Evolutionary conservation across 1,284 basidiomycete species (phyloP).

Genomic region (Testicularia cyperi): DNA sequence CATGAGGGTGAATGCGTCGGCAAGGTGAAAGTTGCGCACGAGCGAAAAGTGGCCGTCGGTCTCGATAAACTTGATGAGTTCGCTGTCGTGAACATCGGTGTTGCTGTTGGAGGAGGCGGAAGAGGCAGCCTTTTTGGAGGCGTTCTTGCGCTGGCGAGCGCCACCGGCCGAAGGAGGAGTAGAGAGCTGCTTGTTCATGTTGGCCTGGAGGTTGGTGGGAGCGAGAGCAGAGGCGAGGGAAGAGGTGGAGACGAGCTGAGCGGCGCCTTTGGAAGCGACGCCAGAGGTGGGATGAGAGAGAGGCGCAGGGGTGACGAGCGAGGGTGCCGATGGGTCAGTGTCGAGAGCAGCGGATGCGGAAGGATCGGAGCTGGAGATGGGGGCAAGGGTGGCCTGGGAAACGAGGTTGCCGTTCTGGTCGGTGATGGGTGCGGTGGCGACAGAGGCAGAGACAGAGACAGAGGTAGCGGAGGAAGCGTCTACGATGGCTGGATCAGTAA

Average conservation of each 20-base stretch:
- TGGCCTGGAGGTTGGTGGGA: constrained; percentile 29
- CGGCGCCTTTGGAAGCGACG: constrained; percentile 28
- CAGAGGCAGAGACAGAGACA: constrained; percentile 1
- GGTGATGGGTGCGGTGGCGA: constrained; percentile 38
- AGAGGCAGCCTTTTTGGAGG: background rate
- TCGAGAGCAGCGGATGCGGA: constrained; percentile 4
- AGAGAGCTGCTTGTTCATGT: constrained; percentile 32
- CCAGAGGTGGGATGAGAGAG: constrained; percentile 19
- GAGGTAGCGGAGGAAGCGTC: constrained; percentile 1
- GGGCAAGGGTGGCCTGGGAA: constrained; percentile 11
- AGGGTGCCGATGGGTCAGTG: constrained; percentile 15
- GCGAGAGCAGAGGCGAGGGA: constrained; percentile 20
- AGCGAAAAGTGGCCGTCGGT: constrained; percentile 58
- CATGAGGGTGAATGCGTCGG: constrained; percentile 98
- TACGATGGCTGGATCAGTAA: background rate
- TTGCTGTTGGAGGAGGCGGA: too few relatives aligned
- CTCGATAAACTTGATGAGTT: constrained; percentile 55
- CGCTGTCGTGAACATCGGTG: constrained; percentile 13
- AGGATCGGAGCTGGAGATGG: constrained; percentile 11
- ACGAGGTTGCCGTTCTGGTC: constrained; percentile 10
- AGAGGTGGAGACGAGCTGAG: constrained; percentile 20
- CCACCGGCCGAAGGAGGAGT: constrained; percentile 1
- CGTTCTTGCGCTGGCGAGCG: constrained; percentile 22
- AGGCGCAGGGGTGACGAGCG: constrained; percentile 22
- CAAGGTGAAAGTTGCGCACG: constrained; percentile 86